Percentiles rank a stretch among this genome's conserved stretches.
phyloP scores from a whole-genome alignment of 805 yeast genomes.

The Lachancea dasiensis region DNA sequence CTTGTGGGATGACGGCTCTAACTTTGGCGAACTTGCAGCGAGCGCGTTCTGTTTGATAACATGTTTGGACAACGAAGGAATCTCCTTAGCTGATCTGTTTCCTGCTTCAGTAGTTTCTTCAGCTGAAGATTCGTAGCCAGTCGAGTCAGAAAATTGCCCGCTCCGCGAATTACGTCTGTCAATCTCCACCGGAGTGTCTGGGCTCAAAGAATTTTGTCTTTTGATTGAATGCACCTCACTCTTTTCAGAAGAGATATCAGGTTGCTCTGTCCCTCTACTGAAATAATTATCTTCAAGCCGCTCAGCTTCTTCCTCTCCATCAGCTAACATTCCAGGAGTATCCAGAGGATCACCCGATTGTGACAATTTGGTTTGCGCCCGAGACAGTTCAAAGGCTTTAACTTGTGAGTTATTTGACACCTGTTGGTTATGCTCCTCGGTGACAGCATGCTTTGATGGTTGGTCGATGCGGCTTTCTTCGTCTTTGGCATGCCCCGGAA shows the following conservation, averaged over 20 bases:
- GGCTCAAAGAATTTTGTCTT: not conserved
- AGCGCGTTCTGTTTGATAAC: slow-evolving; percentile 1
- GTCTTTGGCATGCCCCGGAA: not conserved
- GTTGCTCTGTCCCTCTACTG: slow-evolving; percentile 2
- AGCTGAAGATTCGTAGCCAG: slow-evolving; percentile 22
- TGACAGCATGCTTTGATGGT: not conserved
- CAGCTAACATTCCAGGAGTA: slow-evolving; percentile 66
- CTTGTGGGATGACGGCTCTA: too few species aligned
- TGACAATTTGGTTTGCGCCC: slow-evolving; percentile 10
- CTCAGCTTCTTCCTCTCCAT: slow-evolving; percentile 42
- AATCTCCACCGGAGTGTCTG: not conserved
- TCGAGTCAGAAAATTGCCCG: slow-evolving; percentile 7
- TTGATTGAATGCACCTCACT: not conserved
- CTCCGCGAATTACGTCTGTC: slow-evolving; percentile 1
- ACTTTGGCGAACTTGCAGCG: not conserved
- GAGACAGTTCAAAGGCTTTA: slow-evolving; percentile 8
- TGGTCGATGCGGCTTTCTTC: not conserved
- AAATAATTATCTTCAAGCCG: slow-evolving; percentile 12
- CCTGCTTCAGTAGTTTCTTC: slow-evolving; percentile 11
- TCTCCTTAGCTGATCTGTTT: slow-evolving; percentile 1
- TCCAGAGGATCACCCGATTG: slow-evolving; percentile 13
- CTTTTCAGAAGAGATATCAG: not conserved
- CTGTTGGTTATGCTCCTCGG: slow-evolving; percentile 7
- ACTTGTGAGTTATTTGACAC: not conserved
- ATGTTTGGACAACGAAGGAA: slow-evolving; percentile 1